phyloP scores from a whole-genome alignment of 805 yeast species.

The Wickerhamiella lipophila region DNA sequence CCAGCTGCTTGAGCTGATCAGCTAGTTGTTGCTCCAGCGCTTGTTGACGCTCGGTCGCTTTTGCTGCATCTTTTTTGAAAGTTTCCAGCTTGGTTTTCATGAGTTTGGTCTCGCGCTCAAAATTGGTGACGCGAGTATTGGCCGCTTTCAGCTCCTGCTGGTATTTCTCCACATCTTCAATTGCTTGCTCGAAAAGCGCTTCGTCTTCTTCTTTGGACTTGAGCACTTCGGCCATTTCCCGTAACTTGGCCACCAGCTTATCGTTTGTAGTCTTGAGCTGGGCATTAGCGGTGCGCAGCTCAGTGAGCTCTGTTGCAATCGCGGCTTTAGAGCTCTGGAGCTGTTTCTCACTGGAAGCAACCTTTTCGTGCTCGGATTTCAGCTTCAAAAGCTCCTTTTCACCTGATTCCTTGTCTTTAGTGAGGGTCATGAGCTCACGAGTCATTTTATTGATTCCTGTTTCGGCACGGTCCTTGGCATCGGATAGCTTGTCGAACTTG shows the following conservation, averaged over 20 bases:
- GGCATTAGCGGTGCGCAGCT: conserved; percentile 22
- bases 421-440: conserved; percentile 58
- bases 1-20: conserved; percentile 6
- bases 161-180: conserved; percentile 11
- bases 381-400: conserved; percentile 15
- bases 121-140: neutral
- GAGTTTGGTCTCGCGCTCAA: conserved; percentile 10
- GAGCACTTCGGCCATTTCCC: conserved; percentile 19
- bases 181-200: conserved; percentile 13
- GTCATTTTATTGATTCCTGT: conserved; percentile 85
- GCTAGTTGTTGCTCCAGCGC: conserved; percentile 13
- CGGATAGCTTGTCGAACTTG: conserved; percentile 29
- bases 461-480: conserved; percentile 54
- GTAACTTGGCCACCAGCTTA: conserved; percentile 35
- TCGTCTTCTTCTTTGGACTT: conserved; percentile 20
- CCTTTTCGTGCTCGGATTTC: conserved; percentile 15
- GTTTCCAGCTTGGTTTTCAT: conserved; percentile 12
- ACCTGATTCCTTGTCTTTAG: conserved; percentile 40
- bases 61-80: conserved; percentile 11
- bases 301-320: conserved; percentile 13
- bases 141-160: conserved; percentile 12
- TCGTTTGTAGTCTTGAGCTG: conserved; percentile 25
- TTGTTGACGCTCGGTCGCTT: neutral
- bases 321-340: conserved; percentile 14
- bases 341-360: conserved; percentile 7